Percentiles rank a stretch among this genome's conserved stretches.
Evolutionary conservation across 2,329 filamentous ascomycete genomes (phyloP).

Genomic region (Phoma sp.): DNA sequence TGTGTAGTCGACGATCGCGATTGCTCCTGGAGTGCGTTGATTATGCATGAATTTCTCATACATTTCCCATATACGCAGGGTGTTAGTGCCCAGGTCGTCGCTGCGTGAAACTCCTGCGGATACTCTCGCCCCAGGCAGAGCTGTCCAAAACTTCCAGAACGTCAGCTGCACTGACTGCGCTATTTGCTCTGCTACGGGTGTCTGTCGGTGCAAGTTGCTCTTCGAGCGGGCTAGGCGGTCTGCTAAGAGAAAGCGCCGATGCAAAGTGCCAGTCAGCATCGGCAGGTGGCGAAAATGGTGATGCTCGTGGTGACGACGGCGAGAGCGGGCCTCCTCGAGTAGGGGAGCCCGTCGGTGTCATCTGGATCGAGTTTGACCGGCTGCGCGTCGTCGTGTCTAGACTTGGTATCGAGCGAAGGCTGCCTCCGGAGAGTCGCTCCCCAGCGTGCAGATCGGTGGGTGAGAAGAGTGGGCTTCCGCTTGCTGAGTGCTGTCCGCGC

Average conservation of each 20-base stretch:
- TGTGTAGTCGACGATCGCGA: background rate
- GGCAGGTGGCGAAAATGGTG: constrained; percentile 38
- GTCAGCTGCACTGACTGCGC: constrained; percentile 74
- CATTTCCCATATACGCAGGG: background rate
- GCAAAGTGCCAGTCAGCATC: constrained; percentile 56
- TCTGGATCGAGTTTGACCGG: constrained; percentile 49
- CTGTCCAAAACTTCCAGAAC: constrained; percentile 86
- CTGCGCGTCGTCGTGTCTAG: constrained; percentile 41
- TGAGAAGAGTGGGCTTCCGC: constrained; percentile 43
- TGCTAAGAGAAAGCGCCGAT: constrained; percentile 50
- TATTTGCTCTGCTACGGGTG: constrained; percentile 68
- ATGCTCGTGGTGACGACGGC: constrained; percentile 32
- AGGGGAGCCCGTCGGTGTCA: constrained; percentile 45
- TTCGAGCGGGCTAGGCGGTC: constrained; percentile 46
- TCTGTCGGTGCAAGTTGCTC: constrained; percentile 34
- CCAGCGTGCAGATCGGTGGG: constrained; percentile 36
- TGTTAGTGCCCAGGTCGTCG: constrained; percentile 47
- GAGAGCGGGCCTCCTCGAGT: constrained; percentile 32
- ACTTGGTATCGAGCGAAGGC: constrained; percentile 33
- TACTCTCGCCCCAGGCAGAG: constrained; percentile 92
- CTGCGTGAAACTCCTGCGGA: constrained; percentile 82
- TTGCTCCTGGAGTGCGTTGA: background rate
- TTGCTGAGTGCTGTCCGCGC: constrained; percentile 44
- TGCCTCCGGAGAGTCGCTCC: constrained; percentile 36
- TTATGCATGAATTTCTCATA: background rate